Evolutionary conservation across 768 basidiomycete genomes (phyloP).

Genomic region (Leccinum truebloodii): DNA sequence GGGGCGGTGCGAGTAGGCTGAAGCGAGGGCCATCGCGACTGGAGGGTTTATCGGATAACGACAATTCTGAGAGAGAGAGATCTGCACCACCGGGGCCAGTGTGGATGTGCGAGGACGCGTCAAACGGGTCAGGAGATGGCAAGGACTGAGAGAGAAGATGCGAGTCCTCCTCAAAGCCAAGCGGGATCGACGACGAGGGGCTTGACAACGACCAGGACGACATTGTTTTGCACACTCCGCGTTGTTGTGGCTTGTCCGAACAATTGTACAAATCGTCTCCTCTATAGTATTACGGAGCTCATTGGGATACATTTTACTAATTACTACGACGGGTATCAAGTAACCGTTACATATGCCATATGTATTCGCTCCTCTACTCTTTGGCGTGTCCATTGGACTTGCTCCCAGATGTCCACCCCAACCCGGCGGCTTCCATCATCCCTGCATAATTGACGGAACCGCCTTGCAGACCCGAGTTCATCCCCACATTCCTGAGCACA

Average conservation of each 20-base stretch:
- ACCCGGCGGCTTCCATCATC: constrained; percentile 24
- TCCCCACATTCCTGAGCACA: constrained; percentile 18
- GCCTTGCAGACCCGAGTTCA: constrained; percentile 24
- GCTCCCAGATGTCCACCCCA: not conserved
- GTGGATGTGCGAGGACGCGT: constrained; percentile 32
- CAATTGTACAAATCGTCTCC: not conserved
- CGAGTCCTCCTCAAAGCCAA: constrained; percentile 32
- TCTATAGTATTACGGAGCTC: not conserved
- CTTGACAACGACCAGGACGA: constrained; percentile 33
- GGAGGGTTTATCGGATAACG: constrained; percentile 38
- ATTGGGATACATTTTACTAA: not conserved
- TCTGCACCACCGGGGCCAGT: constrained; percentile 50
- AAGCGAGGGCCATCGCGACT: constrained; percentile 34
- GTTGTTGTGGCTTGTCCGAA: not conserved
- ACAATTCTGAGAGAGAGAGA: constrained; percentile 59
- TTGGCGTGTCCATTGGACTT: constrained; percentile 18
- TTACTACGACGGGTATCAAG: not conserved
- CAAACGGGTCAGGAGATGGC: constrained; percentile 34
- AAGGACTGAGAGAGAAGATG: constrained; percentile 51
- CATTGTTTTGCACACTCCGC: constrained; percentile 15
- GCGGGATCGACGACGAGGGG: constrained; percentile 29
- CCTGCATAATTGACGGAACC: constrained; percentile 18
- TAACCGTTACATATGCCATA: not conserved
- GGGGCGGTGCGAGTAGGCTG: constrained; percentile 34
- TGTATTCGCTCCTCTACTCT: constrained; percentile 5